Evolutionary conservation across 2,329 filamentous ascomycete genomes (phyloP).

Genomic region (Pleoardoris graminearum): DNA sequence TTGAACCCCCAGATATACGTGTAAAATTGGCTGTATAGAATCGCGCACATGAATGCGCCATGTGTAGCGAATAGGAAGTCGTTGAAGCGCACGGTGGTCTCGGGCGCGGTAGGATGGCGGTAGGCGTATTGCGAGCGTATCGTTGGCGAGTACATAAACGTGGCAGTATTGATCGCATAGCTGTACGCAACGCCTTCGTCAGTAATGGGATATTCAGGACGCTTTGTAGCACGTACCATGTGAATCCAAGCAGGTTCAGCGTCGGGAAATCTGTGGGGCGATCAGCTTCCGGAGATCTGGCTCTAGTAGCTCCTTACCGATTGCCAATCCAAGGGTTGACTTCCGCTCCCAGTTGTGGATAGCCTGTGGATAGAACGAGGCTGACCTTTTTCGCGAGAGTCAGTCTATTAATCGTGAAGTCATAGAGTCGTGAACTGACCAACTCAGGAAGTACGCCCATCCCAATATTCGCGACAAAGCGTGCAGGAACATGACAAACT

Average conservation of each 20-base stretch:
- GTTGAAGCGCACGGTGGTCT: constrained; percentile 85
- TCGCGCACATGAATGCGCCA: constrained; percentile 69
- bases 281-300: background rate
- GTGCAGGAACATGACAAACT: constrained; percentile 34
- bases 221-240: constrained; percentile 61
- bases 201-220: constrained; percentile 48
- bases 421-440: constrained; percentile 21
- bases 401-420: background rate
- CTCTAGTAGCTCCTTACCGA: constrained; percentile 43
- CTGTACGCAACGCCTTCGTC: background rate
- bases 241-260: constrained; percentile 72
- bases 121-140: constrained; percentile 82
- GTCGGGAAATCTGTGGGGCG: constrained; percentile 70
- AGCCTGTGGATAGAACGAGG: constrained; percentile 91
- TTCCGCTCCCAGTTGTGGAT: constrained; percentile 76
- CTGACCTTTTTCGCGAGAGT: constrained; percentile 61
- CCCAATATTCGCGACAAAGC: constrained; percentile 42
- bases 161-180: constrained; percentile 53
- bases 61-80: constrained; percentile 88
- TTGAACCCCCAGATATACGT: constrained; percentile 75
- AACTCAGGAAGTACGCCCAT: constrained; percentile 44
- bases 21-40: constrained; percentile 79
- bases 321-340: constrained; percentile 79
- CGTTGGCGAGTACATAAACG: constrained; percentile 77
- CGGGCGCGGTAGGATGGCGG: constrained; percentile 71